Conservation (phyloP, 2,329 filamentous ascomycete species). For the Colletotrichum nymphaeae region DNA sequence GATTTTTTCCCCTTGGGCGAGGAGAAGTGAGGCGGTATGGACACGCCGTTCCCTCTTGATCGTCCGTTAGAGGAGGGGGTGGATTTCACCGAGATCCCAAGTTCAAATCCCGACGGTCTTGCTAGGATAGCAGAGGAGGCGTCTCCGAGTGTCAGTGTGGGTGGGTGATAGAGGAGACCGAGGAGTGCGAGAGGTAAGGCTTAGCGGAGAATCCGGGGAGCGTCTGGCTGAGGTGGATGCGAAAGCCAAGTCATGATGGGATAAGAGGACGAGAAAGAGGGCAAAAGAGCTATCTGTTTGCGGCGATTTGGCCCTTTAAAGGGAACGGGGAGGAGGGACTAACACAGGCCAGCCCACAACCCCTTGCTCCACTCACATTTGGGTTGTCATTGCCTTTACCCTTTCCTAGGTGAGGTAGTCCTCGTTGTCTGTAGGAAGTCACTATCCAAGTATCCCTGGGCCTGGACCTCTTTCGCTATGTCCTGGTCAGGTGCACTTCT, state of each 20-base stretch:
- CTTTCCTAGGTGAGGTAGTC: neutral
- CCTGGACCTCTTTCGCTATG: constrained; percentile 5
- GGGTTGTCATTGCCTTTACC: constrained; percentile 1
- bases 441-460: neutral
- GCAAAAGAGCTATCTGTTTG: constrained; percentile 33
- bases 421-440: constrained; percentile 3
- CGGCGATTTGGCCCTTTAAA: constrained; percentile 20
- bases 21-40: neutral
- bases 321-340: constrained; percentile 3
- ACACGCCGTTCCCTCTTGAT: constrained; percentile 6
- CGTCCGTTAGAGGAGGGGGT: neutral
- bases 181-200: constrained; percentile 29
- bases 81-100: neutral
- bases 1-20: neutral
- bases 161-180: neutral
- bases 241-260: constrained; percentile 11
- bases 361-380: neutral
- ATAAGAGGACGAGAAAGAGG: neutral
- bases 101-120: neutral
- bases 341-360: neutral
- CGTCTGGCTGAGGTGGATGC: neutral
- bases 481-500: neutral
- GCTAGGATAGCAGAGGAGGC: neutral
- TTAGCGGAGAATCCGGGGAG: constrained; percentile 22
- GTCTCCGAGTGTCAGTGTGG: neutral